These are phyloP conservation scores for Isatis tinctoria DNA, from an alignment of 345 rosid species.

Conservation along the genomic window DNA sequence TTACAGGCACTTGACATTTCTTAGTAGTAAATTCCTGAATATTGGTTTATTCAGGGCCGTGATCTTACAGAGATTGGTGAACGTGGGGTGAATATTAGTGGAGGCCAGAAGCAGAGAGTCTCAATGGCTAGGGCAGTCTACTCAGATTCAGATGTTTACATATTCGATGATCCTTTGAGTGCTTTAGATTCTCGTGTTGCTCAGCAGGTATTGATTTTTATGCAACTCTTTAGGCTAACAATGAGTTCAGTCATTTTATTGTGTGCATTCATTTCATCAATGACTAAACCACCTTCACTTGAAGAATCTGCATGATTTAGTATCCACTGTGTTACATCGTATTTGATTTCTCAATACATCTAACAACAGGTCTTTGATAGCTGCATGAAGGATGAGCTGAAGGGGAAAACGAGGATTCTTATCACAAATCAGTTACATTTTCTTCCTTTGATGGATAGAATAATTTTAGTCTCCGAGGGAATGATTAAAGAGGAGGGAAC, in stretches of 20 bases:
- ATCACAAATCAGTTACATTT: conserved; percentile 96
- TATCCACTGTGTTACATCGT: too few species aligned
- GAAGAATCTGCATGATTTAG: too few species aligned
- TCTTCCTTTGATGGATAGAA: conserved; percentile 84
- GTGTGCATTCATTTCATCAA: not conserved
- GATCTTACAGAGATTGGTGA: conserved; percentile 97
- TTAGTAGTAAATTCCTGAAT: conserved; percentile 6
- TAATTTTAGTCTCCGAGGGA: conserved; percentile 73
- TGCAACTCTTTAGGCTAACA: not conserved
- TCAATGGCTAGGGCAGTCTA: conserved; percentile 98
- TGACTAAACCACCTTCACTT: not conserved
- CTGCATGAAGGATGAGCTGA: conserved; percentile 79
- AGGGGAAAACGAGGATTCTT: conserved; percentile 78
- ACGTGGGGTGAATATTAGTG: conserved; percentile 98
- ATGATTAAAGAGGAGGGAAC: conserved; percentile 84
- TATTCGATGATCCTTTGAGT: conserved; percentile 97
- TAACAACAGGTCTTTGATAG: conserved; percentile 71
- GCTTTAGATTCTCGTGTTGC: conserved; percentile 95
- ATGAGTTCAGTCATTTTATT: too few species aligned
- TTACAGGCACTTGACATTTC: not conserved
- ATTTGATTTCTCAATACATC: too few species aligned
- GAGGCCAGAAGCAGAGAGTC: conserved; percentile 98
- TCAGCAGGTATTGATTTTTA: conserved; percentile 55
- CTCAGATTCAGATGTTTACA: conserved; percentile 83
- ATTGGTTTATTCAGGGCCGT: conserved; percentile 51